These are phyloP conservation scores for Ascochyta lentis DNA, from an alignment of 2,329 filamentous ascomycete genomes.

Conservation along the genomic window DNA sequence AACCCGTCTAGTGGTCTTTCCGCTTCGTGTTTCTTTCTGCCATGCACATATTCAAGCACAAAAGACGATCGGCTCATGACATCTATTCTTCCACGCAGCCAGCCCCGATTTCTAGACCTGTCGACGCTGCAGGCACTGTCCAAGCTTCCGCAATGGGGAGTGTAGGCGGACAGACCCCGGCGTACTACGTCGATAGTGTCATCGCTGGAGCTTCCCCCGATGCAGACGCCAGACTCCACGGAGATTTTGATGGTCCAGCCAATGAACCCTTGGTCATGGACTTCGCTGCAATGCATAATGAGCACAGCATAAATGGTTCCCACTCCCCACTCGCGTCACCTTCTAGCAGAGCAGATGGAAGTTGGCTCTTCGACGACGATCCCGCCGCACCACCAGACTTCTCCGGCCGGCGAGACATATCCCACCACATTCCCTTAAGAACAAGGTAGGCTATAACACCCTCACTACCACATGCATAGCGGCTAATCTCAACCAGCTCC, in stretches of 20 bases:
- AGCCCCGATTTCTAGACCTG: constrained; percentile 22
- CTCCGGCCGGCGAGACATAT: constrained; percentile 40
- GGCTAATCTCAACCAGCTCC: constrained; percentile 31
- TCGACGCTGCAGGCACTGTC: constrained; percentile 28
- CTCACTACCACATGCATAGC: background rate
- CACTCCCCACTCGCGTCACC: constrained; percentile 27
- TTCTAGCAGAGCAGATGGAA: constrained; percentile 19
- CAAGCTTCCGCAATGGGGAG: constrained; percentile 36
- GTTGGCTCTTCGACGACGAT: constrained; percentile 41
- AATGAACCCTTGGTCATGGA: constrained; percentile 43
- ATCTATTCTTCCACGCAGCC: constrained; percentile 35
- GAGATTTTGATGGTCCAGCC: constrained; percentile 26
- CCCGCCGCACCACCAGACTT: constrained; percentile 45
- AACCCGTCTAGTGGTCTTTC: constrained; percentile 8
- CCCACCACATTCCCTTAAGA: constrained; percentile 42
- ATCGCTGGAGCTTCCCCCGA: constrained; percentile 26
- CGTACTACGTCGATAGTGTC: constrained; percentile 38
- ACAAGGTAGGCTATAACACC: constrained; percentile 38
- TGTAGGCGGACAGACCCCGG: constrained; percentile 28
- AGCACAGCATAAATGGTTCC: constrained; percentile 27
- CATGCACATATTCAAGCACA: constrained; percentile 41
- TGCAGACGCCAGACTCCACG: constrained; percentile 22
- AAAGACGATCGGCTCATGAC: constrained; percentile 41
- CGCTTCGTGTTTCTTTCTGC: constrained; percentile 1
- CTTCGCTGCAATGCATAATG: constrained; percentile 36